These are phyloP conservation scores for Cylindrotheca closterium DNA, from an alignment of 108 stramenopile genomes.

Conservation along the genomic window DNA sequence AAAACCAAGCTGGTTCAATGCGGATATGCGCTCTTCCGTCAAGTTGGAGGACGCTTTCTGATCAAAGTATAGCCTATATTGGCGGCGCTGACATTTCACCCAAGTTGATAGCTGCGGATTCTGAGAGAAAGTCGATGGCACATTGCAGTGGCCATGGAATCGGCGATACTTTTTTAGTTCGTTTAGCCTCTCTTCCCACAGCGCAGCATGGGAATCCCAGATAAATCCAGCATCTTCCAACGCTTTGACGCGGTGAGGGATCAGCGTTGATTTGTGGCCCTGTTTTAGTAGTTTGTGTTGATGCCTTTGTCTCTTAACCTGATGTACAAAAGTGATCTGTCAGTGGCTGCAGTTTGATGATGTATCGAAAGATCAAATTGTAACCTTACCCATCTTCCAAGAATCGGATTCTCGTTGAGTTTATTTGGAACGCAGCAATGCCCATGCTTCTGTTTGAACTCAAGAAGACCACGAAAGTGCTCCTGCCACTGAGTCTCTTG, in stretches of 20 bases:
- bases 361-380: no score
- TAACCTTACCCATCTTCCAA: conserved; percentile 50
- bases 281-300: conserved; percentile 30
- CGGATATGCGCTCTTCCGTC: conserved; percentile 38
- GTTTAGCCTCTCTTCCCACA: no score
- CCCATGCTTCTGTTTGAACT: conserved; percentile 19
- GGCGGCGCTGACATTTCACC: no score
- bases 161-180: conserved; percentile 26
- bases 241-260: conserved; percentile 36
- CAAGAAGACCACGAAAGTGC: conserved; percentile 31
- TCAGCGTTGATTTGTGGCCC: conserved; percentile 41
- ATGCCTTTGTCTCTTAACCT: conserved; percentile 38
- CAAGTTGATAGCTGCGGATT: no score
- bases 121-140: conserved; percentile 34
- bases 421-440: conserved; percentile 36
- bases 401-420: conserved; percentile 27
- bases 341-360: no score
- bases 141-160: conserved; percentile 28
- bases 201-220: conserved; percentile 54
- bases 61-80: no score
- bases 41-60: no score
- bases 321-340: no score
- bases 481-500: conserved; percentile 37
- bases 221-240: no score
- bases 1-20: conserved; percentile 43